Conservation (phyloP, 208 protist genomes). For the Trypanosoma cruzi region DNA sequence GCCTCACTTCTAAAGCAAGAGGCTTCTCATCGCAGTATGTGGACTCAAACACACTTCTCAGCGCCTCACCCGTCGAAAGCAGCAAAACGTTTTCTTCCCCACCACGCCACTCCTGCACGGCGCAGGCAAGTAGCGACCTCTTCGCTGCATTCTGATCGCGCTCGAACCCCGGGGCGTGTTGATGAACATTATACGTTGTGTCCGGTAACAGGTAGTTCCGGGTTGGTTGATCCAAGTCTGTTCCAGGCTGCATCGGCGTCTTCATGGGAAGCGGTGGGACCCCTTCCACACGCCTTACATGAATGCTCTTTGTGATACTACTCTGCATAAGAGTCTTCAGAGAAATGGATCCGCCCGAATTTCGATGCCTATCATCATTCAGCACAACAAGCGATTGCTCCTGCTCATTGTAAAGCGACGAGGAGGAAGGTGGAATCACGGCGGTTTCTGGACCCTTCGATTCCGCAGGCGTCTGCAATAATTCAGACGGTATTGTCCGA, state of each 20-base stretch:
- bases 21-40: conserved; percentile 46
- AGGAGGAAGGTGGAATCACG: neutral
- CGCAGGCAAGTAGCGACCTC: conserved; percentile 53
- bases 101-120: conserved; percentile 62
- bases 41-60: conserved; percentile 71
- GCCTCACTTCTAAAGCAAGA: conserved; percentile 58
- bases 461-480: conserved; percentile 1
- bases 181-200: conserved; percentile 67
- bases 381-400: conserved; percentile 28
- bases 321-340: conserved; percentile 22
- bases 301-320: conserved; percentile 34
- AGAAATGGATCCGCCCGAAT: neutral
- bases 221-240: conserved; percentile 71
- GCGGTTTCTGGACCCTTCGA: neutral
- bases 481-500: conserved; percentile 32
- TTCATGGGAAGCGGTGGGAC: conserved; percentile 64
- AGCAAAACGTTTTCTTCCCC: conserved; percentile 53
- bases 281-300: conserved; percentile 66
- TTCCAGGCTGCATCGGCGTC: conserved; percentile 49
- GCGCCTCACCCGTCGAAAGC: conserved; percentile 69
- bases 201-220: conserved; percentile 79
- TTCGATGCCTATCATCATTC: neutral
- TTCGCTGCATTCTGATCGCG: conserved; percentile 63
- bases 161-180: conserved; percentile 78
- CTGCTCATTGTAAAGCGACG: conserved; percentile 37